These are phyloP conservation scores for Biancaea sappan DNA, from an alignment of 306 rosid species.

Conservation along the genomic window DNA sequence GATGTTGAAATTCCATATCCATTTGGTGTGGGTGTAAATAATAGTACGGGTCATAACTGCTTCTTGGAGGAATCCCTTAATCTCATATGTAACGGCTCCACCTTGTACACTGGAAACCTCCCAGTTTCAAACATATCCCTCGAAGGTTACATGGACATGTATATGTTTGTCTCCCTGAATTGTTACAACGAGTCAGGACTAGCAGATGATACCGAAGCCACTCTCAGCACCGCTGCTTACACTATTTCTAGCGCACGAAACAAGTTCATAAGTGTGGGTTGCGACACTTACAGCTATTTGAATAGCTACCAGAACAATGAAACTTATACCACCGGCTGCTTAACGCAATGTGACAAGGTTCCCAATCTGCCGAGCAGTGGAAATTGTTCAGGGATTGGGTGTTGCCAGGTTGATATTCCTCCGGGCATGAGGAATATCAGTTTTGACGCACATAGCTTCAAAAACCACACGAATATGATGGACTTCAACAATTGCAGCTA, in stretches of 20 bases:
- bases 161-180: neutral
- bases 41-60: neutral
- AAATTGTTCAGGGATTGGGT: no score
- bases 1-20: no score
- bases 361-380: no score
- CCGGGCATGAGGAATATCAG: neutral
- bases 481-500: slow-evolving; percentile 41
- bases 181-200: neutral
- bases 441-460: fast-evolving
- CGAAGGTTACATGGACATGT: slow-evolving; percentile 13
- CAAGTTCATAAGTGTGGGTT: slow-evolving; percentile 26
- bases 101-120: neutral
- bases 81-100: neutral
- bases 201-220: neutral
- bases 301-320: no score
- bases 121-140: slow-evolving; percentile 20
- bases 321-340: no score
- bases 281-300: no score
- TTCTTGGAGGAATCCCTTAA: neutral
- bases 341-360: no score
- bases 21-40: slow-evolving; percentile 22
- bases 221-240: neutral
- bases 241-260: neutral
- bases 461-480: neutral
- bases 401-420: slow-evolving; percentile 25